Evolutionary conservation across 306 rosid species (phyloP), one percentile per base, ranked within the genome.

Genomic region (Ammopiptanthus mongolicus): DNA sequence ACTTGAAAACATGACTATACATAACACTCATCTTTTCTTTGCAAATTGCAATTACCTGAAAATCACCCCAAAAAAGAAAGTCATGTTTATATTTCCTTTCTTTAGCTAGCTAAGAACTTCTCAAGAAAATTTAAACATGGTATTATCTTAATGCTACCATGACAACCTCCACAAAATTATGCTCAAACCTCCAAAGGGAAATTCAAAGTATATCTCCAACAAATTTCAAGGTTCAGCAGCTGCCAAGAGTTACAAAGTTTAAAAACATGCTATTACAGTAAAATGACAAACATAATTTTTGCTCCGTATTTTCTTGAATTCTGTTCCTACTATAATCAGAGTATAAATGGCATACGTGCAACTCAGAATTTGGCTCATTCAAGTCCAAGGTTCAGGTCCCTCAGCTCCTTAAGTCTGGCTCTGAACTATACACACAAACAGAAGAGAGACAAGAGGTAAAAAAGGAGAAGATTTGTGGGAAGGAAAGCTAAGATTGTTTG

Each of bases 1-100:
- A 76, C 34, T 71, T 80, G 14, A 86, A 59, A 66, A 59, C 65
- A 12, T 85, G 78, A 81, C 88, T 65, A 65, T 82, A 82, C 55
- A 89, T 48, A 76, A 85, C 80, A 77, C 97, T 82, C 97, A 87
- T 91, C 17, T 67, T 39, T 13, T 33, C 51, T 34, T 15, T 31
- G 48, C 74, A 84, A 34, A 65, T 78, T 31, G 50, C 68, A 57
- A 59, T 78, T 39, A 61, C 69, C 80, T 78, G 78, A 61, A 64
- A 31, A 77, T 56, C 9, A 58, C 73, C 31, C 12, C 19, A 56
- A 8, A 33, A 65, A 19, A 23, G 5, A n/a, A 37, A 53, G 7
- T 29, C 15, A 29, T 4, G 3, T 12, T 22, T 28, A 29, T 22
- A 4, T 22, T 68, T 78, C 66, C 9, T 65, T 33, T 11, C 11